Evolutionary conservation across 208 protist species (phyloP).

Genomic region (Naegleria lovaniensis): DNA sequence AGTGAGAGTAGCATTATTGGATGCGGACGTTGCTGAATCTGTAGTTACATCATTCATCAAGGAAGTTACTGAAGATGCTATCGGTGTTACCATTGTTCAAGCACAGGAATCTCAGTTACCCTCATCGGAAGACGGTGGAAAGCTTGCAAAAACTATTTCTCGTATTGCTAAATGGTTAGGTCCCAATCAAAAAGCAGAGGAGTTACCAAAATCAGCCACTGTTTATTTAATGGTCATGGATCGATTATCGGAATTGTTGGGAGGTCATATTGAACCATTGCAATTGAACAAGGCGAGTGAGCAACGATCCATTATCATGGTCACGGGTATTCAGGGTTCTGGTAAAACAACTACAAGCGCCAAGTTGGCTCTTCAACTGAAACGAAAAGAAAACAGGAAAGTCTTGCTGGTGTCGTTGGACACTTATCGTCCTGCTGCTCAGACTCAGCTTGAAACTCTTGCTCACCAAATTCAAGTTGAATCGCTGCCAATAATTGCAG

Average conservation of each 20-base stretch:
- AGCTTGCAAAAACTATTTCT: background rate
- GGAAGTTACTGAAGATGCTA: background rate
- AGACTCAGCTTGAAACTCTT: background rate
- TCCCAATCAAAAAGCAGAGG: background rate
- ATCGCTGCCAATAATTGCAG: background rate
- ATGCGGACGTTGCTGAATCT: background rate
- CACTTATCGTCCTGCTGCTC: background rate
- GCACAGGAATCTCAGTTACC: background rate
- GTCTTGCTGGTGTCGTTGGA: background rate
- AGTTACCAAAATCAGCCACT: constrained; percentile 2
- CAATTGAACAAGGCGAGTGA: background rate
- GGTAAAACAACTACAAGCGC: constrained; percentile 11
- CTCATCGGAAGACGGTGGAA: background rate
- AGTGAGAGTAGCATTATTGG: background rate
- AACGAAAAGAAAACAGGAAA: background rate
- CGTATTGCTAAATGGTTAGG: background rate
- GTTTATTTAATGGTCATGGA: background rate
- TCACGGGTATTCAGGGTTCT: constrained; percentile 11
- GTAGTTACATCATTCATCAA: background rate
- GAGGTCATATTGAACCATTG: background rate
- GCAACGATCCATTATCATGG: background rate
- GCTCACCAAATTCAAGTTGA: background rate
- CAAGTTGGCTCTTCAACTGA: background rate
- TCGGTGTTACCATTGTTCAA: background rate
- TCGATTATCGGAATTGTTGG: background rate